These are phyloP conservation scores for Hypoxylon subgilvum DNA, from an alignment of 495 filamentous ascomycete genomes.

Conservation along the genomic window DNA sequence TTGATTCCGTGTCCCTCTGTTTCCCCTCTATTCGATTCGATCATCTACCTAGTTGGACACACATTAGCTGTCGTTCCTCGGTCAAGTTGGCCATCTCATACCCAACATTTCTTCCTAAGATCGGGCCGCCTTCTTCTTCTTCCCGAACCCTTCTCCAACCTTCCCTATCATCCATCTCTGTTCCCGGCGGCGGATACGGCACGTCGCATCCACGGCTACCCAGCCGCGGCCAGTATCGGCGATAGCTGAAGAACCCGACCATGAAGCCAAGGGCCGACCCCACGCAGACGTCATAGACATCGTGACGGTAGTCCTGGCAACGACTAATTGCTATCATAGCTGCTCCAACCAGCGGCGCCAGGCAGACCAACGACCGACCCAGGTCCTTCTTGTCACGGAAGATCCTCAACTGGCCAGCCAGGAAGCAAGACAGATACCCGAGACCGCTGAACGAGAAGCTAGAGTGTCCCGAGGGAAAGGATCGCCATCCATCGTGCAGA, in stretches of 20 bases:
- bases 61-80: slow-evolving; percentile 32
- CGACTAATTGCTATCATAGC: slow-evolving; percentile 88
- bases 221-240: slow-evolving; percentile 65
- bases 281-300: slow-evolving; percentile 86
- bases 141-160: slow-evolving; percentile 43
- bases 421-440: slow-evolving; percentile 80
- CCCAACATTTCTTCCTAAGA: slow-evolving; percentile 33
- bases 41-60: slow-evolving; percentile 31
- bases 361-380: slow-evolving; percentile 66
- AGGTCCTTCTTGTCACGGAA: slow-evolving; percentile 77
- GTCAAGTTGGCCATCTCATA: slow-evolving; percentile 38
- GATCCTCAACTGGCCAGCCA: slow-evolving; percentile 78
- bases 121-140: slow-evolving; percentile 42
- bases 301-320: slow-evolving; percentile 92
- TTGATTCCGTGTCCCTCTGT: not conserved
- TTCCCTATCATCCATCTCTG: slow-evolving; percentile 25
- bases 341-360: slow-evolving; percentile 77
- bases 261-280: slow-evolving; percentile 76
- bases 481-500: slow-evolving; percentile 91
- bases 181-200: slow-evolving; percentile 52
- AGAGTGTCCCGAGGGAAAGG: slow-evolving; percentile 88
- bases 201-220: slow-evolving; percentile 55
- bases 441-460: slow-evolving; percentile 86
- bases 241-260: slow-evolving; percentile 82
- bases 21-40: slow-evolving; percentile 7